Evolutionary conservation across 345 rosid species (phyloP).

Genomic region (Brassica incana): DNA sequence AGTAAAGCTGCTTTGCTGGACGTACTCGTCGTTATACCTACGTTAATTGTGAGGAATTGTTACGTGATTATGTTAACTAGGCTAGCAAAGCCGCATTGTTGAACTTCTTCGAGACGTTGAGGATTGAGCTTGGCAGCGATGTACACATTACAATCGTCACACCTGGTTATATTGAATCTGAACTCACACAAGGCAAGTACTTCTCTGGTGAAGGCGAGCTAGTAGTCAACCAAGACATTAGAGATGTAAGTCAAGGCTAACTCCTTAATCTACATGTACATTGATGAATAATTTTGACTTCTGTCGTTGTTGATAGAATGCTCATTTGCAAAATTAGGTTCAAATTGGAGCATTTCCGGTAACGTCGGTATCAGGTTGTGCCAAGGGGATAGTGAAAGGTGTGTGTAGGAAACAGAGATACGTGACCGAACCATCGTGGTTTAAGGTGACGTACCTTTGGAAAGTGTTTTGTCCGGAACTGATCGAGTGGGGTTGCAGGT

Average conservation of each 20-base stretch:
- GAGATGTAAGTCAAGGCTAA: constrained; percentile 44
- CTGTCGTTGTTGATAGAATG: neutral
- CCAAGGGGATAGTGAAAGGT: constrained; percentile 52
- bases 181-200: constrained; percentile 49
- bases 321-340: constrained; percentile 29
- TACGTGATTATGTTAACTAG: constrained; percentile 32
- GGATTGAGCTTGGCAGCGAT: constrained; percentile 53
- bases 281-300: neutral
- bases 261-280: neutral
- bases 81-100: constrained; percentile 69
- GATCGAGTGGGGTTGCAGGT: constrained; percentile 39
- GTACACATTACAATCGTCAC: constrained; percentile 56
- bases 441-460: constrained; percentile 42
- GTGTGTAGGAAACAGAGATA: constrained; percentile 54
- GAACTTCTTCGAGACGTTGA: constrained; percentile 59
- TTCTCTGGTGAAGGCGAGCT: constrained; percentile 41
- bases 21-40: neutral
- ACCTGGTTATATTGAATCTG: constrained; percentile 61
- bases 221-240: constrained; percentile 42
- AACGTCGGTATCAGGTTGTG: constrained; percentile 37
- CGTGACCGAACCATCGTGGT: constrained; percentile 57
- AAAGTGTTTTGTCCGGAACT: constrained; percentile 60
- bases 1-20: neutral
- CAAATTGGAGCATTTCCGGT: constrained; percentile 43
- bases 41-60: neutral